A percentile compares a stretch with the other conserved stretches of the same genome.
Evolutionary conservation across 2,329 filamentous ascomycete genomes (phyloP).

Genomic region (Thelonectria discophora): DNA sequence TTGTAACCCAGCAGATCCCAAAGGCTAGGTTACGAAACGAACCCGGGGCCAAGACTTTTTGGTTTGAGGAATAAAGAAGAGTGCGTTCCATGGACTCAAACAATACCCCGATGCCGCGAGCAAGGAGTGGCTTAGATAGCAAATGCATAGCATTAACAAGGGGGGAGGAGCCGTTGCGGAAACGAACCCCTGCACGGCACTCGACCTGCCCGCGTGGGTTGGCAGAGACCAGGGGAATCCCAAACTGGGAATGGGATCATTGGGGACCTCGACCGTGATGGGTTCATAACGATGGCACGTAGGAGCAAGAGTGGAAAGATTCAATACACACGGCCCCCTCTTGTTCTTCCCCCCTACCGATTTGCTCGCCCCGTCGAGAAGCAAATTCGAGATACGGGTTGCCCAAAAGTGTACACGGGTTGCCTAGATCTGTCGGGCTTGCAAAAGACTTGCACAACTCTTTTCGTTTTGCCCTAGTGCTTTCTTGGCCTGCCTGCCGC

Average conservation of each 20-base stretch:
- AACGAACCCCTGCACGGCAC: slow-evolving; percentile 18
- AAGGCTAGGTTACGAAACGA: neutral
- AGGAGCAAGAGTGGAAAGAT: no score
- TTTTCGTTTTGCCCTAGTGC: slow-evolving; percentile 5
- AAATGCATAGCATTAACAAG: neutral
- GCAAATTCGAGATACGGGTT: slow-evolving; percentile 12
- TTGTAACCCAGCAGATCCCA: slow-evolving; percentile 1
- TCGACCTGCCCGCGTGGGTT: slow-evolving; percentile 14
- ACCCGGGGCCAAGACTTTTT: neutral
- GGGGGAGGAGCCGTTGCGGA: neutral
- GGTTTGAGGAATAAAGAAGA: neutral
- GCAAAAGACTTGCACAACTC: no score
- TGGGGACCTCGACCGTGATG: neutral
- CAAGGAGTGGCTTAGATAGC: slow-evolving; percentile 7
- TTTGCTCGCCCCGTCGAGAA: neutral
- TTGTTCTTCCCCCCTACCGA: neutral
- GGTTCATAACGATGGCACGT: neutral
- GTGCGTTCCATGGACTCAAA: neutral
- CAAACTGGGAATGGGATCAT: slow-evolving; percentile 15
- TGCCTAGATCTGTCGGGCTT: slow-evolving; percentile 9
- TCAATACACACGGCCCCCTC: neutral
- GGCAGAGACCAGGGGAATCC: slow-evolving; percentile 1
- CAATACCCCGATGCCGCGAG: slow-evolving; percentile 14
- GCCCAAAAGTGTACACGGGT: slow-evolving; percentile 13
- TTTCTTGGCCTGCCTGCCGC: neutral